Conservation (phyloP, 2,329 filamentous ascomycete genomes). For the Teratosphaeria viscida region DNA sequence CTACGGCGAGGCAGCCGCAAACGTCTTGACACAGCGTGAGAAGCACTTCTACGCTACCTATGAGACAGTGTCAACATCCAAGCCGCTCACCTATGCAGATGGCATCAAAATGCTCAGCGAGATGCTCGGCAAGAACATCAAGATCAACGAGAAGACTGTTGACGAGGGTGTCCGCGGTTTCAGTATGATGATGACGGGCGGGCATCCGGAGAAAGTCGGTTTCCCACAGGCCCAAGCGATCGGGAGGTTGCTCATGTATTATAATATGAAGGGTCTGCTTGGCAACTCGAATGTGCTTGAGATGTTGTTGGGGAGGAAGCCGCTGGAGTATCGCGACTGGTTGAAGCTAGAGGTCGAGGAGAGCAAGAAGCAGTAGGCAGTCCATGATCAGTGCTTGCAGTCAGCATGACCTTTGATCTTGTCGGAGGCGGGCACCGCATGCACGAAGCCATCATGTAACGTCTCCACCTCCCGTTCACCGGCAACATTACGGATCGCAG, state of each 20-base stretch:
- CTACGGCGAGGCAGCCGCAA: constrained; percentile 17
- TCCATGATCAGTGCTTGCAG: not conserved
- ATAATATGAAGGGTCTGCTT: constrained; percentile 11
- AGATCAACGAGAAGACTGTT: constrained; percentile 10
- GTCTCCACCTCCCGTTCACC: not conserved
- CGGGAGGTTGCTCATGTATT: constrained; percentile 12
- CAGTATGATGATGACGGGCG: constrained; percentile 6
- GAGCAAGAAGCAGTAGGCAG: not conserved
- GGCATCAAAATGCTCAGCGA: constrained; percentile 10
- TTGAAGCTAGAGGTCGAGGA: constrained; percentile 1
- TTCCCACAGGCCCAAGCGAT: constrained; percentile 5
- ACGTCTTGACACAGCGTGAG: constrained; percentile 16
- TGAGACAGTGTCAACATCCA: constrained; percentile 15
- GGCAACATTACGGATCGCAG: not conserved
- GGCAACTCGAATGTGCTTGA: constrained; percentile 14
- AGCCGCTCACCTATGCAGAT: constrained; percentile 11
- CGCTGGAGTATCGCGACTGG: constrained; percentile 9
- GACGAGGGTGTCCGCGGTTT: constrained; percentile 11
- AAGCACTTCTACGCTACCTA: constrained; percentile 22
- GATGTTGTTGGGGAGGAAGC: constrained; percentile 11
- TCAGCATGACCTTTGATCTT: not conserved
- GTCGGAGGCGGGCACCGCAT: not conserved
- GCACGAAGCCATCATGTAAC: not conserved
- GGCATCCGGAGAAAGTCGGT: not conserved
- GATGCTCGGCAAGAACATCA: constrained; percentile 18